Percentiles rank a stretch among this genome's conserved stretches.
Evolutionary conservation across 1,139 yeast species (phyloP).

Genomic region (Scheffersomyces lignicola): DNA sequence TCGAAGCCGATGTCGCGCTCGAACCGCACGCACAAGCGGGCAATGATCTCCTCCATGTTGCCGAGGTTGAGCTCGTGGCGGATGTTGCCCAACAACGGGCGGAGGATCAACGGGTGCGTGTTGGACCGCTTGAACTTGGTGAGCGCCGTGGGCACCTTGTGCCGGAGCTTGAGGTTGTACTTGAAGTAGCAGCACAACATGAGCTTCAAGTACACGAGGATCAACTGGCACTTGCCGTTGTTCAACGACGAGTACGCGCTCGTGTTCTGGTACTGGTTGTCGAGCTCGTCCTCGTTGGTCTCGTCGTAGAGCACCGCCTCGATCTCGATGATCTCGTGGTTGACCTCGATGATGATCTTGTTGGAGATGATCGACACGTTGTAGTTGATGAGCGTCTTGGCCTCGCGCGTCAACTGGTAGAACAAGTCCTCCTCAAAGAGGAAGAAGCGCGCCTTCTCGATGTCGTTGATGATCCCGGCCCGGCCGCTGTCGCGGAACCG

Average conservation of each 20-base stretch:
- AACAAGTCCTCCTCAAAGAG: slow-evolving; percentile 85
- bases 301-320: slow-evolving; percentile 59
- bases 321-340: slow-evolving; percentile 69
- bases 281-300: slow-evolving; percentile 38
- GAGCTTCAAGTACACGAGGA: slow-evolving; percentile 53
- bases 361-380: slow-evolving; percentile 69
- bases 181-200: slow-evolving; percentile 63
- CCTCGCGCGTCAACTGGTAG: slow-evolving; percentile 73
- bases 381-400: slow-evolving; percentile 67
- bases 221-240: slow-evolving; percentile 51
- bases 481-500: slow-evolving; percentile 19
- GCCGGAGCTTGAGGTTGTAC: slow-evolving; percentile 48
- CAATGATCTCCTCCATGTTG: slow-evolving; percentile 43
- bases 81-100: slow-evolving; percentile 70
- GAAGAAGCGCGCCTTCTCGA: slow-evolving; percentile 63
- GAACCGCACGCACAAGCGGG: slow-evolving; percentile 23
- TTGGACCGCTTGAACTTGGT: slow-evolving; percentile 53
- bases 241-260: slow-evolving; percentile 32
- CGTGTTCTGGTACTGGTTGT: slow-evolving; percentile 29
- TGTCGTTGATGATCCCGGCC: slow-evolving; percentile 50
- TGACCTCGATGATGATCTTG: slow-evolving; percentile 64
- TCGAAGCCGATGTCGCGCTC: slow-evolving; percentile 19
- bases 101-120: slow-evolving; percentile 51
- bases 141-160: slow-evolving; percentile 47
- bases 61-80: slow-evolving; percentile 57